Evolutionary conservation across 2,329 filamentous ascomycete species (phyloP), one percentile per base, ranked within the genome.

Genomic region (Penicillium occitanis): DNA sequence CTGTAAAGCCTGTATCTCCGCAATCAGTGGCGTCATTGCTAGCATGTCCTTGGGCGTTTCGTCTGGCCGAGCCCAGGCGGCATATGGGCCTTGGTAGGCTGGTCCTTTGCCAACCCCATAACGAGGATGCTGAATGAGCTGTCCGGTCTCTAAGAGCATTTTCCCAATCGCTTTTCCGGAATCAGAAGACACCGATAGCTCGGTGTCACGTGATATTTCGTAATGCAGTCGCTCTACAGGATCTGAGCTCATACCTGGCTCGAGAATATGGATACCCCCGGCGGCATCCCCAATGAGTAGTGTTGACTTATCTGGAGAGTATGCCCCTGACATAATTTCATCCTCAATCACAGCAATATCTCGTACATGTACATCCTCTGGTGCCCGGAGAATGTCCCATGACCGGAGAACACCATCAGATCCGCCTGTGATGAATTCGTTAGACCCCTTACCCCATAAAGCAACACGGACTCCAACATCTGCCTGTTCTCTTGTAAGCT

Each of bases 321-420:
- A 87, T 0, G 82, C 78, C 1, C 85, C 87, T 13, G 83, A 84
- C 81, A 87, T 86, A 55, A 89, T 80, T 1, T 84, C 86, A 3
- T 85, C 83, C 4, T 81, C 71, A 10, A 86, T 75, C 0, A 74
- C 77, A 1, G 80, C 78, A 0, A 85, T 73, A 66, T 88, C 82
- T n/a, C 80, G 77, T 25, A 87, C 74, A 40, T 83, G 80, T 0
- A 80, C 80, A 73, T 88, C 82, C 53, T 84, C 79, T 0, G 80
- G 73, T 0, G 84, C 79, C 10, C 80, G 79, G 53, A 83, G 81
- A 2, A 87, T 82, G 71, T 89, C 82, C 87, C 87, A 89, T 2
- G 79, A 77, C 67, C 87, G 88, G 46, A 89, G 76, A 0, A 84
- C 76, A 2, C 87, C 87, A 71, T 89, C 87, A 4, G 86, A 88